Evolutionary conservation across 2,329 filamentous ascomycete genomes (phyloP).

Genomic region (Diplocarpon mali): DNA sequence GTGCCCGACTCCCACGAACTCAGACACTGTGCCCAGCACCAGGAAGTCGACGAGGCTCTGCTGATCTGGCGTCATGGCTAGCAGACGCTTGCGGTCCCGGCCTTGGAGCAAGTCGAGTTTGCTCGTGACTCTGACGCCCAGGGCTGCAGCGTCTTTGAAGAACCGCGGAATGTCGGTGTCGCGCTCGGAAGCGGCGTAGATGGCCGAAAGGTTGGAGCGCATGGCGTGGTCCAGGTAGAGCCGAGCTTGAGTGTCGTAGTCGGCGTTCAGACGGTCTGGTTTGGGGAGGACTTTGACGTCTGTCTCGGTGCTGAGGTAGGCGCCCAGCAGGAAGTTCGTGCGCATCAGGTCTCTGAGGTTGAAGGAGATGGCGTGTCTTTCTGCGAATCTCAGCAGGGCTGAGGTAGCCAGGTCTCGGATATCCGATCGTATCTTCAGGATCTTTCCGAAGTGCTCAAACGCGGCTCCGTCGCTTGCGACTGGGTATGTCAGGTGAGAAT

Average conservation of each 20-base stretch:
- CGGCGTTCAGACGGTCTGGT: slow-evolving; percentile 11
- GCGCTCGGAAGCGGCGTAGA: slow-evolving; percentile 34
- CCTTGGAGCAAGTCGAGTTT: slow-evolving; percentile 33
- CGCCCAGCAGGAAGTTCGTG: slow-evolving; percentile 15
- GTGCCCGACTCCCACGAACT: slow-evolving; percentile 33
- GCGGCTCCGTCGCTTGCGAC: slow-evolving; percentile 13
- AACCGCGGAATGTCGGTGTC: slow-evolving; percentile 29
- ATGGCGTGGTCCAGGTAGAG: slow-evolving; percentile 27
- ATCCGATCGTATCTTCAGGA: slow-evolving; percentile 19
- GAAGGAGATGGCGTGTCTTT: slow-evolving; percentile 3
- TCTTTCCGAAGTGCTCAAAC: slow-evolving; percentile 17
- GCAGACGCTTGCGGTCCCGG: slow-evolving; percentile 27
- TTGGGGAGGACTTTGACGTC: slow-evolving; percentile 5
- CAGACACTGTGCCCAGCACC: slow-evolving; percentile 32
- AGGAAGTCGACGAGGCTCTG: slow-evolving; percentile 38
- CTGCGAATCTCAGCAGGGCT: slow-evolving; percentile 10
- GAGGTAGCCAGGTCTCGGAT: slow-evolving; percentile 17
- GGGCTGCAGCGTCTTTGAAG: slow-evolving; percentile 24
- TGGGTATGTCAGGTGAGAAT: slow-evolving; percentile 20
- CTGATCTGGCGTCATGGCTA: slow-evolving; percentile 34
- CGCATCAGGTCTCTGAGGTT: slow-evolving; percentile 6
- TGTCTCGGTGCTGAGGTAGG: slow-evolving; percentile 17
- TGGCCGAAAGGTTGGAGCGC: slow-evolving; percentile 21
- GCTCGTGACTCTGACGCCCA: slow-evolving; percentile 29
- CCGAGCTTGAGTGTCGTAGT: slow-evolving; percentile 26